Evolutionary conservation across 495 filamentous ascomycete genomes (phyloP).

Genomic region (Penicillium tannophilum): DNA sequence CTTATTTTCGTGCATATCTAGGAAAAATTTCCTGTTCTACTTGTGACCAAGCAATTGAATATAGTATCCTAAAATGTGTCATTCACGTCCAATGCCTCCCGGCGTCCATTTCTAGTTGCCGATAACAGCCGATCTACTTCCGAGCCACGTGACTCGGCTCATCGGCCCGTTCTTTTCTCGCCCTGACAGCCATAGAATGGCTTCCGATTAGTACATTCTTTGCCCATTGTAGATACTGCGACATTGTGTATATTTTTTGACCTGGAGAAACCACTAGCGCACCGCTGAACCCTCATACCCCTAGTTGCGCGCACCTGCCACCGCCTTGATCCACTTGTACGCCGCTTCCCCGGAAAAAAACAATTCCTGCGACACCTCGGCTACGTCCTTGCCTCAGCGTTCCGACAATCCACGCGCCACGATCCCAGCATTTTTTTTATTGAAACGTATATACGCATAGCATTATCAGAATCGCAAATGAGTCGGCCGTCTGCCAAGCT

Average conservation of each 20-base stretch:
- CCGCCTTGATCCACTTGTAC: not conserved
- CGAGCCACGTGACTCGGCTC: constrained; percentile 35
- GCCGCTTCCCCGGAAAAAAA: constrained; percentile 22
- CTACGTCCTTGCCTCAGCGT: constrained; percentile 17
- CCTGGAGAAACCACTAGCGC: not conserved
- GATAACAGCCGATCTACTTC: not conserved
- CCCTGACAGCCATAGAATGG: constrained; percentile 1
- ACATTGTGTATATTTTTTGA: not conserved
- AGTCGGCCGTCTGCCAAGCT: constrained; percentile 38
- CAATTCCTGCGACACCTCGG: constrained; percentile 31
- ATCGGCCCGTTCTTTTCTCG: constrained; percentile 27
- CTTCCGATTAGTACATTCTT: constrained; percentile 8
- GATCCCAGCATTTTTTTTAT: not conserved
- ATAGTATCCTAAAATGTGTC: not conserved
- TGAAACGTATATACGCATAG: constrained; percentile 7
- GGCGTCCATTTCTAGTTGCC: constrained; percentile 4
- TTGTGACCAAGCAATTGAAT: not conserved
- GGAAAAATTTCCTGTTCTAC: constrained; percentile 1
- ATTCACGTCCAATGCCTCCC: not conserved
- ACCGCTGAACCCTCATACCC: not conserved
- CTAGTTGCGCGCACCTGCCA: not conserved
- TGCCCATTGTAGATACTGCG: constrained; percentile 3
- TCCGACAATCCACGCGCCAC: not conserved
- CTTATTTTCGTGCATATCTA: constrained; percentile 27
- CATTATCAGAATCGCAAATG: constrained; percentile 22